Percentiles rank a stretch among this genome's conserved stretches.
These are phyloP conservation scores for Arabidopsis suecica DNA, from an alignment of 345 rosid species.

Conservation along the genomic window DNA sequence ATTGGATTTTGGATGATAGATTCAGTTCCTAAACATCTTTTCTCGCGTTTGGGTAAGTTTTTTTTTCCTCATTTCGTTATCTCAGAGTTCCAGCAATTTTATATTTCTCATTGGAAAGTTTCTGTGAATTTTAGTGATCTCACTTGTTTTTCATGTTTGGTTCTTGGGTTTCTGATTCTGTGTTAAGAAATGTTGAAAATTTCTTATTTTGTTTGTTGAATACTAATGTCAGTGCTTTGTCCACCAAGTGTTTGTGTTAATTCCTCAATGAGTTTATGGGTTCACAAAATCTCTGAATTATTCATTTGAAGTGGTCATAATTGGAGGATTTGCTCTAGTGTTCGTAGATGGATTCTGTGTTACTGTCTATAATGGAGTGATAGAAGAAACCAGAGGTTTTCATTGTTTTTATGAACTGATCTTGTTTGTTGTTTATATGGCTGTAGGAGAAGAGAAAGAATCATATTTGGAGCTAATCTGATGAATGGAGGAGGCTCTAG, in stretches of 20 bases:
- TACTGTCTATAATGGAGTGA: neutral
- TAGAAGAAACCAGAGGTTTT: neutral
- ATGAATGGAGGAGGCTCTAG: conserved; percentile 71
- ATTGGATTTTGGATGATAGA: conserved; percentile 6
- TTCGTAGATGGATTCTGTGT: neutral
- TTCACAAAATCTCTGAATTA: neutral
- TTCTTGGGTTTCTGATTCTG: neutral
- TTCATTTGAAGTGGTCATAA: too few relatives aligned
- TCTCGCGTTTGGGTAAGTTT: neutral
- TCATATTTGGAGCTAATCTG: conserved; percentile 24
- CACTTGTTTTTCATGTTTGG: neutral
- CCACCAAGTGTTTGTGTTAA: conserved; percentile 43
- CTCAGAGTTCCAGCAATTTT: neutral
- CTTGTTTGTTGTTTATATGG: conserved; percentile 16
- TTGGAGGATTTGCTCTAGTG: neutral
- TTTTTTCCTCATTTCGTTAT: conserved; percentile 3
- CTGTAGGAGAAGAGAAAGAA: conserved; percentile 27
- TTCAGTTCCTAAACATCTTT: neutral
- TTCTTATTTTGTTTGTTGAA: neutral
- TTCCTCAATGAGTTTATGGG: conserved; percentile 14
- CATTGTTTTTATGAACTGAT: conserved; percentile 2
- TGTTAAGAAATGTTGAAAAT: neutral
- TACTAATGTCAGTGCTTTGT: conserved; percentile 6
- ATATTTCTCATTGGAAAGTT: neutral
- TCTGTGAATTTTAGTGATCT: neutral